Base-by-base conservation (phyloP, 73 alveolate genomes). In the Paramecium tetraurelia region DNA sequence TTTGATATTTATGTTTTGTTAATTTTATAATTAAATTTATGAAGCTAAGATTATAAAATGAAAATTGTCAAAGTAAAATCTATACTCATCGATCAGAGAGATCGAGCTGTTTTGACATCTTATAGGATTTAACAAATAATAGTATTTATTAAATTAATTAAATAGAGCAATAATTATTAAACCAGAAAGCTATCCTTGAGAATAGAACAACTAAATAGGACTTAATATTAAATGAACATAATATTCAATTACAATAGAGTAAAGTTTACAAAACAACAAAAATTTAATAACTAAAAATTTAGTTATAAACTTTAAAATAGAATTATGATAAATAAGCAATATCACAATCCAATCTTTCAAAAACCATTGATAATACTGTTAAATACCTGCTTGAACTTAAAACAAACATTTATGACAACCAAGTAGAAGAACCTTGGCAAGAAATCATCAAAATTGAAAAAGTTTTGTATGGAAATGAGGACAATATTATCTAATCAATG, bases 281-380 rank as follows among this genome's bases (percentile, higher is more conserved):
- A 33, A 63, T 63, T 0, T 27, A 63, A 33, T 33, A 63, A 63
- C 84, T 63, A 63, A 63, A 63, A 63, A 63, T 63, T 63, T 63
- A 63, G 84, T 63, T 63, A 63, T 63, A 63, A 63, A 63, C 21
- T 63, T 63, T 63, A 63, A 63, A 63, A 63, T 63, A 63, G 84
- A 63, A 63, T 63, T 63, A 31, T 63, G 48, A 63, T 63, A 27
- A 63, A 63, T 27, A 63, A 27, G 10, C 84, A 24, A 2, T 14
- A 63, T 10, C 24, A 31, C n/a, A 63, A 24, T 63, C 9, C 11
- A 63, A 63, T 27, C 14, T 63, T 11, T 6, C 6, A 9, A 63
- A 27, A 63, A 63, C 46, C 1, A 63, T 63, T 3, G 84, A 63
- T 12, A 33, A 33, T 22, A 63, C 84, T 0, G 27, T 63, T 3